phyloP scores from a whole-genome alignment of 352 stramenopile species.

The Phytophthora palmivora region DNA sequence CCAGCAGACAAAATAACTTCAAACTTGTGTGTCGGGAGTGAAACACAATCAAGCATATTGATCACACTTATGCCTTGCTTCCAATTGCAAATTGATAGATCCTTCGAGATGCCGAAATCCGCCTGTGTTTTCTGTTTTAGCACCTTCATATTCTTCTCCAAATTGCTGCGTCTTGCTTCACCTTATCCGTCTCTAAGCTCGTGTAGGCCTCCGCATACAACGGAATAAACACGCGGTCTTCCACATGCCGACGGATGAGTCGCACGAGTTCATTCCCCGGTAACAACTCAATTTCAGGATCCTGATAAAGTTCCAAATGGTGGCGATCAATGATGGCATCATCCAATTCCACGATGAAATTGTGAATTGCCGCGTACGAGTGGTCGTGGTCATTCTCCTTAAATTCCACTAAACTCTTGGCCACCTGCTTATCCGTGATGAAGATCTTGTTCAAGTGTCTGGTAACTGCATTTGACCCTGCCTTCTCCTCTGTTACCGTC shows the following conservation, averaged over 20 bases:
- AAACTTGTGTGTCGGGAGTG: constrained; percentile 85
- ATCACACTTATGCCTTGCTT: constrained; percentile 56
- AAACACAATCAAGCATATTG: constrained; percentile 77
- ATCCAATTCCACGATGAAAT: constrained; percentile 71
- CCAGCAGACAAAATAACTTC: constrained; percentile 72
- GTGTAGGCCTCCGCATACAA: constrained; percentile 64
- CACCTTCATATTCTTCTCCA: constrained; percentile 66
- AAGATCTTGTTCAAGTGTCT: constrained; percentile 86
- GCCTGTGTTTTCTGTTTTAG: constrained; percentile 58
- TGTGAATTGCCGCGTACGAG: constrained; percentile 56
- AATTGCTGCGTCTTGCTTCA: constrained; percentile 44
- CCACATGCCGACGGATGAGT: constrained; percentile 74
- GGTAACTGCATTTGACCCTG: constrained; percentile 57
- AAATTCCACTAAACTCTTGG: constrained; percentile 58
- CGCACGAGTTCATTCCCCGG: constrained; percentile 78
- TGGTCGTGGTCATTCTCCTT: constrained; percentile 59
- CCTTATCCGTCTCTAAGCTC: constrained; percentile 51
- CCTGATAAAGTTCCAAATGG: constrained; percentile 66
- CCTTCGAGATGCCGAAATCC: constrained; percentile 73
- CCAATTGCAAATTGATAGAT: constrained; percentile 75
- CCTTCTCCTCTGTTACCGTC: constrained; percentile 64
- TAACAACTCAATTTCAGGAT: constrained; percentile 69
- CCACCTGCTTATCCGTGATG: constrained; percentile 65
- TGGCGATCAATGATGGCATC: constrained; percentile 76
- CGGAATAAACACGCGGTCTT: constrained; percentile 83